A percentile compares a stretch with the other conserved stretches of the same genome.
Conservation (phyloP, 305 asterid species). For the Withania somnifera region DNA sequence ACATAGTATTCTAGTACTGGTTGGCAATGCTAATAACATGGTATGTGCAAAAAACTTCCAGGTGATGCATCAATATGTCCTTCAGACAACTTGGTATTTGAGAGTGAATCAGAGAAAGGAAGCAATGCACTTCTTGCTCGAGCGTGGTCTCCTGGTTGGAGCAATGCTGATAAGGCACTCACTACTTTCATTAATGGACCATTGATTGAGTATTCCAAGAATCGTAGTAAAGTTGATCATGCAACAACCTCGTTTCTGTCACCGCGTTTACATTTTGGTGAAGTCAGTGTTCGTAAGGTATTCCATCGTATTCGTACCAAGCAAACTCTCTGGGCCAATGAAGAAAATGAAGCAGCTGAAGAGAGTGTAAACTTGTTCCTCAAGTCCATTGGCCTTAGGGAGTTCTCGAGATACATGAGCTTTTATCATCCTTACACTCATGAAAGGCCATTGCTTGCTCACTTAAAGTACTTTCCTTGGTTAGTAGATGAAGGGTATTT, state of each 20-base stretch:
- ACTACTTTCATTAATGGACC: conserved; percentile 71
- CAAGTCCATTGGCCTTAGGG: conserved; percentile 83
- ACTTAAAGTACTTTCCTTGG: conserved; percentile 78
- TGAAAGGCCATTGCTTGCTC: conserved; percentile 81
- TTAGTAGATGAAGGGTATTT: conserved; percentile 71
- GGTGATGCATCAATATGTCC: conserved; percentile 60
- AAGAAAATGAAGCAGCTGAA: conserved; percentile 78
- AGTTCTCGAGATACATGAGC: conserved; percentile 83
- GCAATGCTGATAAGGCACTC: conserved; percentile 78
- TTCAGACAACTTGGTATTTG: conserved; percentile 46
- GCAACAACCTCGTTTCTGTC: conserved; percentile 93
- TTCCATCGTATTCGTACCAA: conserved; percentile 75
- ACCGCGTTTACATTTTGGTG: conserved; percentile 86
- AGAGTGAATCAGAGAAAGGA: conserved; percentile 79
- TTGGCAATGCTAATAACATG: not conserved
- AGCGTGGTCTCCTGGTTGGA: conserved; percentile 98
- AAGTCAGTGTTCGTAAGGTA: conserved; percentile 77
- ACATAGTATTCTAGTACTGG: not conserved
- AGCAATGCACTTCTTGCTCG: conserved; percentile 93
- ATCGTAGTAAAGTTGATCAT: conserved; percentile 76
- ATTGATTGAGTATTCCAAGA: conserved; percentile 64
- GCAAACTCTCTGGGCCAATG: conserved; percentile 83
- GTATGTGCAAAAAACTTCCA: conserved; percentile 1
- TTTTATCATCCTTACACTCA: conserved; percentile 88
- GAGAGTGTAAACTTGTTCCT: conserved; percentile 89